These are phyloP conservation scores for Podila horticola DNA, from an alignment of 192 early-diverging fungal genomes.

Conservation along the genomic window DNA sequence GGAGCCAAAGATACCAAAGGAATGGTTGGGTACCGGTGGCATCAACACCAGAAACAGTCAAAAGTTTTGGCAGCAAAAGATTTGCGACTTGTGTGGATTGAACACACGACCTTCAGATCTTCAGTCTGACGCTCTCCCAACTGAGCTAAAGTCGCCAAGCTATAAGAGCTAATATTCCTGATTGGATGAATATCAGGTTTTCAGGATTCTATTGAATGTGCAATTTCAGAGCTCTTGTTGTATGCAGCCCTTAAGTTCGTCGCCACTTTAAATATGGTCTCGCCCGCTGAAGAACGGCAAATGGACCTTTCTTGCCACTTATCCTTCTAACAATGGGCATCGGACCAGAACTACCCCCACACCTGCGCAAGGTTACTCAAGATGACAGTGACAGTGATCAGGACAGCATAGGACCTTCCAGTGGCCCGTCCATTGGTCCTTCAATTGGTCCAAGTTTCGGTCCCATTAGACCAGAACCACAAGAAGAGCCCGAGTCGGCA, in stretches of 20 bases:
- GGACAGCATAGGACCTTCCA: slow-evolving; percentile 30
- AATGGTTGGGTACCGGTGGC: no score
- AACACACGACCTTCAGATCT: slow-evolving; percentile 58
- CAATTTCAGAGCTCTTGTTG: no score
- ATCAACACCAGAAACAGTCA: background rate
- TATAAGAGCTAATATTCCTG: no score
- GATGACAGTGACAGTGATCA: slow-evolving; percentile 18
- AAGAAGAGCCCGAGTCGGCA: slow-evolving; percentile 4
- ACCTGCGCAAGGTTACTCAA: slow-evolving; percentile 32
- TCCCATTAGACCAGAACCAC: slow-evolving; percentile 10
- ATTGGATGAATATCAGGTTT: no score
- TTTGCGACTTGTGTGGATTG: slow-evolving; percentile 27
- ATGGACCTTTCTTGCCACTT: background rate
- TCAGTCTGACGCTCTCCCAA: slow-evolving; percentile 66
- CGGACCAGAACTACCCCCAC: slow-evolving; percentile 57
- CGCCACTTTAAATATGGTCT: no score
- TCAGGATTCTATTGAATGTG: no score
- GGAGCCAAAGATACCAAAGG: background rate
- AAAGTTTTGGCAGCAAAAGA: background rate
- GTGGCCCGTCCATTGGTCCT: slow-evolving; percentile 26
- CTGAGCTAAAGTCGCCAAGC: slow-evolving; percentile 51
- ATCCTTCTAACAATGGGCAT: slow-evolving; percentile 36
- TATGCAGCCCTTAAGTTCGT: no score
- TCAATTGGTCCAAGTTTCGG: slow-evolving; percentile 27
- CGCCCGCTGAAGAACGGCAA: no score